Evolutionary conservation across 2,329 filamentous ascomycete genomes (phyloP), one percentile per base, ranked within the genome.

Genomic region (Trichoderma sp.): DNA sequence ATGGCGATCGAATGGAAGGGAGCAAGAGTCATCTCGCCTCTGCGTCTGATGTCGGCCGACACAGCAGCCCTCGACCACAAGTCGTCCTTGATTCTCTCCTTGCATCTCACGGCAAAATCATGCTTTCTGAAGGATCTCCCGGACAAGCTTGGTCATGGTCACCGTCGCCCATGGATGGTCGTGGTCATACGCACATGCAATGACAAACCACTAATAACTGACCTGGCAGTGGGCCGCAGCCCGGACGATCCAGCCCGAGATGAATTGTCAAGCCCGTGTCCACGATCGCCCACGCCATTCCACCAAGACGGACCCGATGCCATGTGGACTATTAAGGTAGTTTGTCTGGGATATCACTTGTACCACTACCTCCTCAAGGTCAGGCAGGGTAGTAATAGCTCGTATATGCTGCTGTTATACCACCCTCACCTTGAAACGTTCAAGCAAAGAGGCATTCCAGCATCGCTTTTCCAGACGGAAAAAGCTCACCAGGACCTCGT

Each of bases 71-170:
- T 62, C 41, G 43, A 55, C 59, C 39, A 54, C 24, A 10, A 39
- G 34, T 10, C 34, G 34, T 39, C 34, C 3, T 39, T 10, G 3
- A 14, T 63, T 24, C 26, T 26, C 39, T 63, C 59, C 59, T 55
- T 55, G 59, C 59, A 30, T 63, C 44, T 55, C 21, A 47, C 54
- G 41, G 45, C 34, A 39, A 55, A 63, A 63, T 47, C 50, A 62
- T 52, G n/a, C 14, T 21, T 39, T 54, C 7, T 54, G 14, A 44
- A 54, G 44, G 24, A 19, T 15, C 14, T 39, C 58, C 51, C 47
- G 58, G 4, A 21, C 30, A 51, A 41, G 43, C 55, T 24, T 34
- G 43, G 26, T 28, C 14, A 21, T 39, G 34, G 34, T 14, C 34
- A 39, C 34, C 2, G 12, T 39, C 34, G 30, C 9, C 30, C 6